These are phyloP conservation scores for Actinomortierella ambigua DNA, from an alignment of 371 early-diverging fungal species.

Conservation along the genomic window DNA sequence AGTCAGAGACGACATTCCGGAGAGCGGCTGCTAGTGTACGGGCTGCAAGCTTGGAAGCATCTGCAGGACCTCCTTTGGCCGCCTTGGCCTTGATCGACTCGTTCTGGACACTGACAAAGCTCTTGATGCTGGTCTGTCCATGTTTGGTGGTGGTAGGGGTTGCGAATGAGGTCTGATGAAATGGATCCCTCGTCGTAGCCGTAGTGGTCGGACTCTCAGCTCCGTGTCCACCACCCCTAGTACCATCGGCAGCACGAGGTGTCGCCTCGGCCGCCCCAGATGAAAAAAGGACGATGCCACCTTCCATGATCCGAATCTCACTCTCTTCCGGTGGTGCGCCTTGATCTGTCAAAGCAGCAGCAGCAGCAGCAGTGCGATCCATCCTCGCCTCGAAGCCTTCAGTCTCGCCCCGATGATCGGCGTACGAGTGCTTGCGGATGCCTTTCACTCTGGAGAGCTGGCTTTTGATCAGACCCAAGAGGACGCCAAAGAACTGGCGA, in stretches of 20 bases:
- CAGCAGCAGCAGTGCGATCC: not conserved
- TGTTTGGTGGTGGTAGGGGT: too few species aligned
- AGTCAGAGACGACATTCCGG: conserved; percentile 19
- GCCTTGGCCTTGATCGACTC: conserved; percentile 5
- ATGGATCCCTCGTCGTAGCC: too few species aligned
- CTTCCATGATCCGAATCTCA: not conserved
- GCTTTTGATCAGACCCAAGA: conserved; percentile 18
- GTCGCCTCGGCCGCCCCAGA: too few species aligned
- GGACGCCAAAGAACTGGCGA: conserved; percentile 18
- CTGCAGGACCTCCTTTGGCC: not conserved
- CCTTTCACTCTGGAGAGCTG: conserved; percentile 14
- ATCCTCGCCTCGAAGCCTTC: not conserved
- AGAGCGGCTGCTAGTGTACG: conserved; percentile 17
- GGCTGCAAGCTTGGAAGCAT: conserved; percentile 11
- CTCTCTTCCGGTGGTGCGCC: not conserved
- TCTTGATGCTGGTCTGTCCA: conserved; percentile 3
- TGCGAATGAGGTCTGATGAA: too few species aligned
- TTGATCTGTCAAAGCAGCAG: not conserved
- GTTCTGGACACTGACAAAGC: conserved; percentile 1
- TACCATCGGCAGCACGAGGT: too few species aligned
- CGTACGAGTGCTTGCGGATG: not conserved
- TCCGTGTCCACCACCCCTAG: too few species aligned
- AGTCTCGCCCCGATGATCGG: not conserved
- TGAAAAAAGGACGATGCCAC: not conserved
- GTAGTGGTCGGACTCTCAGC: too few species aligned